phyloP scores from a whole-genome alignment of 371 early-diverging fungal genomes.

The Mycotypha africana region DNA sequence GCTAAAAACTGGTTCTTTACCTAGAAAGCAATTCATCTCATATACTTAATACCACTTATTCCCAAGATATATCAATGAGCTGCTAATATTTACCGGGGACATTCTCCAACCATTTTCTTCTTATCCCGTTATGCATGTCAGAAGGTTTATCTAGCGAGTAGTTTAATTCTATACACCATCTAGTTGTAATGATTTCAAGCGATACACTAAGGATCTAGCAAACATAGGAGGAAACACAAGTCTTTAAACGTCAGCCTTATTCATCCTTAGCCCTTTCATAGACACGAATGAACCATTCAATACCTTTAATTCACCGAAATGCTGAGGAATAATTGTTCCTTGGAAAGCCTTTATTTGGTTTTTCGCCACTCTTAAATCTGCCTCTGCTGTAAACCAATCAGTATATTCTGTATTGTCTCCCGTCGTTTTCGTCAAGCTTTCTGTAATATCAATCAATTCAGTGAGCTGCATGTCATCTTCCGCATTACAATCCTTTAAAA shows the following conservation, averaged over 20 bases:
- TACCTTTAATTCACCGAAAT: constrained; percentile 62
- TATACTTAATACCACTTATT: no score
- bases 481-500: constrained; percentile 15
- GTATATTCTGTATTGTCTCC: constrained; percentile 19
- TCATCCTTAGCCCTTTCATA: neutral
- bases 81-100: constrained; percentile 6
- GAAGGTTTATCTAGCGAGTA: constrained; percentile 32
- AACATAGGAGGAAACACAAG: neutral
- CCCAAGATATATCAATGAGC: no score
- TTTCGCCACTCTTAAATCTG: constrained; percentile 45
- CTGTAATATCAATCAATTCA: constrained; percentile 22
- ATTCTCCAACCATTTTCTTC: constrained; percentile 24
- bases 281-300: neutral
- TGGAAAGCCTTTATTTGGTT: constrained; percentile 59
- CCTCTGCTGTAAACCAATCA: constrained; percentile 21
- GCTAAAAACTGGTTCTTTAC: constrained; percentile 21
- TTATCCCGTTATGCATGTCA: constrained; percentile 14
- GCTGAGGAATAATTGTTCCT: constrained; percentile 51
- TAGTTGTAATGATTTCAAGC: constrained; percentile 34
- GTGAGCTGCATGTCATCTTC: constrained; percentile 6
- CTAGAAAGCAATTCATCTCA: neutral
- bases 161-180: constrained; percentile 38
- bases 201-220: constrained; percentile 39
- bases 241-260: neutral
- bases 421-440: constrained; percentile 4